These are phyloP conservation scores for Suillus americanus DNA, from an alignment of 768 basidiomycete genomes.

Conservation along the genomic window DNA sequence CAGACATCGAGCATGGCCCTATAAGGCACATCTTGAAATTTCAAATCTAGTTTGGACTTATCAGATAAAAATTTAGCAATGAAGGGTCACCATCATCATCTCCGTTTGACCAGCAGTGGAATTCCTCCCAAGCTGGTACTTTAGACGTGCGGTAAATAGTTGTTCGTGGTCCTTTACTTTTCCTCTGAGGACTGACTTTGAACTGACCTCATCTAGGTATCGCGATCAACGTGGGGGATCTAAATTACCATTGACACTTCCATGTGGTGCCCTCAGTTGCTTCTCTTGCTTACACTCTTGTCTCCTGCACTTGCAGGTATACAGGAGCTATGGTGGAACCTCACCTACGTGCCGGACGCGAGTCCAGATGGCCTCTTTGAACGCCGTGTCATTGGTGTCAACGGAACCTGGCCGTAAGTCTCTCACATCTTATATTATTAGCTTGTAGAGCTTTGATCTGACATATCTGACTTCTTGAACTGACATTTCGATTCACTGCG, in stretches of 20 bases:
- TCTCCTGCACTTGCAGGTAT: slow-evolving; percentile 57
- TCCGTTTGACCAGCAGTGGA: too few species aligned
- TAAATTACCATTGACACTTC: not conserved
- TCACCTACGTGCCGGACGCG: slow-evolving; percentile 76
- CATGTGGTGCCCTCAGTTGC: slow-evolving; percentile 3
- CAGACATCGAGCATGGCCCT: too few species aligned
- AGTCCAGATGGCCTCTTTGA: slow-evolving; percentile 83
- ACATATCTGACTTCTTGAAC: not conserved
- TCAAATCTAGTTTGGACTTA: not conserved
- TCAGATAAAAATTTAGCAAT: slow-evolving; percentile 16
- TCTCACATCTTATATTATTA: not conserved
- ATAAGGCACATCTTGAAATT: too few species aligned
- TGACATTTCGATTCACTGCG: not conserved
- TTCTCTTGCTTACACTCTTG: slow-evolving; percentile 23
- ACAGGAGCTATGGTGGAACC: slow-evolving; percentile 85
- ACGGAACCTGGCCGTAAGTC: slow-evolving; percentile 91
- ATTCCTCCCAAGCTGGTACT: not conserved
- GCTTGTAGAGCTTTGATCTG: not conserved
- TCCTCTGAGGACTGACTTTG: not conserved
- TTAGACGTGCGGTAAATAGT: not conserved
- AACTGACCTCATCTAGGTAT: not conserved
- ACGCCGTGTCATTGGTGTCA: slow-evolving; percentile 83
- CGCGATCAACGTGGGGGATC: not conserved
- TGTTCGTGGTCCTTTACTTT: not conserved
- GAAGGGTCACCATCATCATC: not conserved